A percentile compares a stretch with the other conserved stretches of the same genome.
phyloP scores from a whole-genome alignment of 2,329 filamentous ascomycete genomes.

The Cytospora mali region DNA sequence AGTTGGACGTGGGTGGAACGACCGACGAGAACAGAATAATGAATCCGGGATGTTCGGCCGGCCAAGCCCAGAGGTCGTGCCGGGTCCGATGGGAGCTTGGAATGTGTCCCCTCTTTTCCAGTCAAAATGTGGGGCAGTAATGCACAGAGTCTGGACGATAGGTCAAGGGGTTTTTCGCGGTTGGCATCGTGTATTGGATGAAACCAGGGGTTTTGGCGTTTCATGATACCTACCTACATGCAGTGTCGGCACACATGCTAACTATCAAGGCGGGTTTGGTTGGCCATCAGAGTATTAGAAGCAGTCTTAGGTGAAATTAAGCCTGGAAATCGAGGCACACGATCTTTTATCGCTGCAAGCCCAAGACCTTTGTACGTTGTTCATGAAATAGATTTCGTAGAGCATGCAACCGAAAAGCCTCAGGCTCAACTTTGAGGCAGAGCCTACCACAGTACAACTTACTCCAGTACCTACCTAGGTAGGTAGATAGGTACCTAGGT shows the following conservation, averaged over 20 bases:
- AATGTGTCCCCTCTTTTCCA: background rate
- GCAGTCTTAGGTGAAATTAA: slow-evolving; percentile 8
- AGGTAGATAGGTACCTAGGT: no score
- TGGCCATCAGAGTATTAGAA: slow-evolving; percentile 9
- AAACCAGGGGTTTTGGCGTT: slow-evolving; percentile 24
- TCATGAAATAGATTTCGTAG: background rate
- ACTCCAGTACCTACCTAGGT: no score
- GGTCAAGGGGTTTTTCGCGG: slow-evolving; percentile 20
- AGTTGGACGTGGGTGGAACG: slow-evolving; percentile 8
- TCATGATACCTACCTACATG: slow-evolving; percentile 22
- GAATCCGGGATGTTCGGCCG: background rate
- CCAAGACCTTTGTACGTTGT: background rate
- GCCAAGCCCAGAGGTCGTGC: background rate
- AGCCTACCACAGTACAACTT: no score
- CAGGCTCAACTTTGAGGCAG: background rate
- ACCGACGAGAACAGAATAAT: background rate
- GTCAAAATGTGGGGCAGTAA: slow-evolving; percentile 3
- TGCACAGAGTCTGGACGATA: slow-evolving; percentile 12
- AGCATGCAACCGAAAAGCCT: background rate
- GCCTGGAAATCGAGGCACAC: slow-evolving; percentile 9
- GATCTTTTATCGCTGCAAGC: background rate
- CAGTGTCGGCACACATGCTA: slow-evolving; percentile 18
- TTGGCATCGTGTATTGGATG: slow-evolving; percentile 16
- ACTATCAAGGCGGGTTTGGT: slow-evolving; percentile 7
- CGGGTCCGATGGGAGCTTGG: background rate